Evolutionary conservation across 192 early-diverging fungal species (phyloP), one percentile per base, ranked within the genome.

Genomic region (Chytriomyces confervae): DNA sequence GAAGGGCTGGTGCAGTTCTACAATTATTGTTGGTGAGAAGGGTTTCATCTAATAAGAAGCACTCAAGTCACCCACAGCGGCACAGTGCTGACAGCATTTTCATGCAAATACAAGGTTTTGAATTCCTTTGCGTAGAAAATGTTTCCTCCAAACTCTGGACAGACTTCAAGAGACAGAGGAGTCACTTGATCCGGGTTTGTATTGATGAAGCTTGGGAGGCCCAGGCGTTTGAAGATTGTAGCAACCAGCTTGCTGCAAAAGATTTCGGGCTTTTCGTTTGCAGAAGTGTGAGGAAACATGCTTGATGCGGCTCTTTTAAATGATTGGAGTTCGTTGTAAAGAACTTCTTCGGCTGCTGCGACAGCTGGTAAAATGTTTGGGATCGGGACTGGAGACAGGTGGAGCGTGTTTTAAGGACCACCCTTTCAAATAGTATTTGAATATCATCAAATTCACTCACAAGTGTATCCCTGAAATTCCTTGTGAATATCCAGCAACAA

Each of bases 221-320:
- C 75, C 44, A 81, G 5, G 9, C 7, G 29, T 11, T 50, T 18
- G n/a, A 74, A 83, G 7, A 83, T 27, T 20, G 64, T 60, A 5
- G 80, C 79, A 18, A 80, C 79, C 20, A 83, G 23, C 63, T 83
- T 73, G 24, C 61, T 67, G 66, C 82, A 83, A 78, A 83, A 83
- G 48, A 83, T 80, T 16, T 27, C 16, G 13, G 36, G 36, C 10
- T 13, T 46, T 7, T 68, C 46, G 5, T 27, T 13, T 1, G 11
- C 16, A 16, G 7, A 1, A 18, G 20, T 1, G 53, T 18, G 20
- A 20, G 53, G 53, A 20, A 57, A 57, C 53, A 13, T n/a, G 16
- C 20, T 20, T 20, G 16, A n/a, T 13, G 53, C 20, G 53, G 53
- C 20, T 2, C 20, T 0, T 20, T 57, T 57, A 2, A 57, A 57